Base-by-base conservation (phyloP, 148 eudicot species). In the Diospyros lotus region DNA sequence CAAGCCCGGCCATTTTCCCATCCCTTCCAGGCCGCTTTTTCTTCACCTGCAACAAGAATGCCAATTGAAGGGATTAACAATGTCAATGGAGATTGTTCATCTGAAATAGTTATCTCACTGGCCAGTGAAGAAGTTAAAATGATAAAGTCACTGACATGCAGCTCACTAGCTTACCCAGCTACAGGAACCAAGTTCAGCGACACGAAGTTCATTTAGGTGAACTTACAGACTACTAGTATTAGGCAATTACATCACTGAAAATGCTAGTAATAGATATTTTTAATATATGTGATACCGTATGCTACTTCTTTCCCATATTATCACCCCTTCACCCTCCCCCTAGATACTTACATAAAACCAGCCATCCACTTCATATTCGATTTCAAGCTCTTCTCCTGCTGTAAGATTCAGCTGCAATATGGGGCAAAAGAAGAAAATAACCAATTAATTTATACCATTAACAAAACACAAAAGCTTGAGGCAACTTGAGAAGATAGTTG, bases 301-400 rank as follows among this genome's bases (percentile, higher is more conserved):
- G 9, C 64, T 77, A 2, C 38, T 53, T 44, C 45, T 75, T 62
- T 14, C 14, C 12, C 12, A 39, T 51, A 67, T 5, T 56, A 15
- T 59, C 28, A 43, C 28, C n/a, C 15, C 50, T 12, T 11, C 50
- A 15, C 39, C 50, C 17, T 11, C 50, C 44, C 39, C 38, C 3
- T 45, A 69, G 72, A 55, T 64, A 92, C 98, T 95, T 89, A 95
- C 98, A 89, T 92, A 92, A 82, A 87, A 95, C 98, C 98, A 95
- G 77, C 98, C 98, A 72, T 95, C 98, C 65, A 95, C 98, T 84
- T 95, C 98, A 66, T 95, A 86, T 66, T 95, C 94, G 61, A 92
- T 95, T 77, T 88, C 93, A 43, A 95, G 81, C 56, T 90, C 97
- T 83, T 95, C 98, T 55, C 98, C 98, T 53, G 97, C 97, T 51